Base-by-base conservation (phyloP, 345 rosid species). In the Punica granatum region DNA sequence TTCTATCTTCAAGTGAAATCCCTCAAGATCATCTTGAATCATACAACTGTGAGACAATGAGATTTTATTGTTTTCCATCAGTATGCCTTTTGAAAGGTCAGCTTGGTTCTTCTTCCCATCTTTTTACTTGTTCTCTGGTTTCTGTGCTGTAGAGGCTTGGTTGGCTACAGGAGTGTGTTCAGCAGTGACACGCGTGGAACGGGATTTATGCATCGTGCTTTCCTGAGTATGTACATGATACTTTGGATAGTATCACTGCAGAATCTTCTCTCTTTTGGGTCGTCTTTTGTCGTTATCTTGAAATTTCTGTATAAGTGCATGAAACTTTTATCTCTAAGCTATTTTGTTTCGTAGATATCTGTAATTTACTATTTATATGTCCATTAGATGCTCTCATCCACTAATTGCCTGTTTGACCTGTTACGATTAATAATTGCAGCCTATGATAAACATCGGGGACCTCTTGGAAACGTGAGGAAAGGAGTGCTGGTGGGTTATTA, bases 171-270 rank as follows among this genome's bases (percentile, higher is more conserved):
- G 78, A 89, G 96, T 81, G 92, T 94, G 76, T 94, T 94, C 85
- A 94, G 96, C 86, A 91, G 97, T 71, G 95, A 84, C 80, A 91
- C 97, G 5, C 96, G 96, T 71, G 99, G 99, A 82, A 84, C 92
- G 71, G 97, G 97, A 78, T 94, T 91, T 77, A 94, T 94, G 99
- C 99, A 91, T 66, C 92, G 99, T 67, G 97, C 99, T 84, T 94
- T 94, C 78, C 78, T 85, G 73, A 75, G 99, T 94, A 91, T 66
- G 90, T 39, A 34, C 68, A 31, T 75, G 75, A 53, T 67, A 25
- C 6, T 56, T 26, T 56, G 10, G 21, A 28, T 28, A 56, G 34
- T 26, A 26, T 37, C 66, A 31, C 44, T 46, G 35, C 49, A 49
- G 61, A n/a, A 36, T 65, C 67, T 19, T 46, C 36, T 26, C 68